Conservation (phyloP, 2,329 filamentous ascomycete genomes). For the Volutella citrinella region DNA sequence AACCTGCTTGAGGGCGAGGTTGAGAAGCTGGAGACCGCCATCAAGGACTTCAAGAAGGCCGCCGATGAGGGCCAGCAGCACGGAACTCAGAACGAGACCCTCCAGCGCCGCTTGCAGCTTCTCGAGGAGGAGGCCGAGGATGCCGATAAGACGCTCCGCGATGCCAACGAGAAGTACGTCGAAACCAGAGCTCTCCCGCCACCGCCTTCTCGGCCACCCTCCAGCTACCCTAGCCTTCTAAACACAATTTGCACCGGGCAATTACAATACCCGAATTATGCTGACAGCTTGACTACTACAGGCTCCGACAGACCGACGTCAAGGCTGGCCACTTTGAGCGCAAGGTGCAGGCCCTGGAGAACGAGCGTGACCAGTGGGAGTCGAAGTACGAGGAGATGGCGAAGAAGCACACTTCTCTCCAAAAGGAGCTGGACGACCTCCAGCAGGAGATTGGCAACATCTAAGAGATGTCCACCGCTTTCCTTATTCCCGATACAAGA, state of each 20-base stretch:
- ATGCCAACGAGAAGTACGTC: slow-evolving; percentile 96
- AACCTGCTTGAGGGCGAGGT: slow-evolving; percentile 84
- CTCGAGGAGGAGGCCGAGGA: slow-evolving; percentile 98
- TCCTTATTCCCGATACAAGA: slow-evolving; percentile 19
- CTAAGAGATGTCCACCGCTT: slow-evolving; percentile 45
- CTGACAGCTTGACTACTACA: no score
- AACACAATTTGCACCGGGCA: not conserved
- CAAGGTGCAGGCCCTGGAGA: slow-evolving; percentile 96
- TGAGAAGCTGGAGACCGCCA: slow-evolving; percentile 81
- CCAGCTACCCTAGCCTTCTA: slow-evolving; percentile 5
- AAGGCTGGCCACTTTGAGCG: slow-evolving; percentile 99
- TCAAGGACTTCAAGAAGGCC: slow-evolving; percentile 85
- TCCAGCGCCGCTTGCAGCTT: slow-evolving; percentile 89
- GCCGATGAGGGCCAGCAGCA: slow-evolving; percentile 80
- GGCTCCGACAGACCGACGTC: slow-evolving; percentile 97
- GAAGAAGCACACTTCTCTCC: slow-evolving; percentile 77
- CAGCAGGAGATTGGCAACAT: slow-evolving; percentile 91
- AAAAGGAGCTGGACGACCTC: slow-evolving; percentile 91
- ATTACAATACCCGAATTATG: no score
- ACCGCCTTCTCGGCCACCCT: slow-evolving; percentile 21
- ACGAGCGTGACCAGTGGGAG: slow-evolving; percentile 91
- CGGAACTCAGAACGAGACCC: slow-evolving; percentile 85
- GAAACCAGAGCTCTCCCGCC: slow-evolving; percentile 9
- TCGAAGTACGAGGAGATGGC: slow-evolving; percentile 96
- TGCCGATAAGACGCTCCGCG: slow-evolving; percentile 91